phyloP scores from a whole-genome alignment of 441 rosid species.

The Pelargonium myrrhifolium region DNA sequence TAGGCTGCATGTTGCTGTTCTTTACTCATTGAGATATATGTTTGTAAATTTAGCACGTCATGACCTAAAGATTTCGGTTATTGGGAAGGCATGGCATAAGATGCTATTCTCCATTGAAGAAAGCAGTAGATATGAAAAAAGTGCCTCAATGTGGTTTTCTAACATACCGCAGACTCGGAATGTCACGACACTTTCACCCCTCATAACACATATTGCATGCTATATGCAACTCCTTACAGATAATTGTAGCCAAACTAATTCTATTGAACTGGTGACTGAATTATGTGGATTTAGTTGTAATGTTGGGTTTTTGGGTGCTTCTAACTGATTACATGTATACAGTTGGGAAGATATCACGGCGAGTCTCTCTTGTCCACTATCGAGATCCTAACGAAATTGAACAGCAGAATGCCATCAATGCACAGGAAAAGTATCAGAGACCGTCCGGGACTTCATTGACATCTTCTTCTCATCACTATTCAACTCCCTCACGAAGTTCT shows the following conservation, averaged over 20 bases:
- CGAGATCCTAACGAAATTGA: slow-evolving; percentile 55
- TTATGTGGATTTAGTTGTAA: background rate
- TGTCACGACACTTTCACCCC: background rate
- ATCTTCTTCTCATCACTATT: slow-evolving; percentile 28
- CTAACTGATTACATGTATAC: background rate
- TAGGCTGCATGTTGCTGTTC: background rate
- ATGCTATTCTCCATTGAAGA: no score
- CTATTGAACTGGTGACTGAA: no score
- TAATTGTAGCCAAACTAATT: background rate
- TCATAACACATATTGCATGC: background rate
- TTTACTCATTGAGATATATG: background rate
- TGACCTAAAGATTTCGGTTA: background rate
- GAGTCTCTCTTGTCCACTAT: slow-evolving; percentile 50
- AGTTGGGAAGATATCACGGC: slow-evolving; percentile 56
- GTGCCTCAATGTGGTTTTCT: no score
- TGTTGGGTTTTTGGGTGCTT: background rate
- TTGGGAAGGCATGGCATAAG: background rate
- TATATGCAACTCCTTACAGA: background rate
- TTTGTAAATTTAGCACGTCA: background rate
- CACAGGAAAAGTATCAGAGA: slow-evolving; percentile 24
- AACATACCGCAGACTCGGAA: background rate
- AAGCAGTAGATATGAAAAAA: no score
- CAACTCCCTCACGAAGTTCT: slow-evolving; percentile 27
- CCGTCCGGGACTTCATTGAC: slow-evolving; percentile 29
- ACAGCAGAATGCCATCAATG: slow-evolving; percentile 25